These are phyloP conservation scores for Crithidia bombi DNA, from an alignment of 208 protist genomes.

Conservation along the genomic window DNA sequence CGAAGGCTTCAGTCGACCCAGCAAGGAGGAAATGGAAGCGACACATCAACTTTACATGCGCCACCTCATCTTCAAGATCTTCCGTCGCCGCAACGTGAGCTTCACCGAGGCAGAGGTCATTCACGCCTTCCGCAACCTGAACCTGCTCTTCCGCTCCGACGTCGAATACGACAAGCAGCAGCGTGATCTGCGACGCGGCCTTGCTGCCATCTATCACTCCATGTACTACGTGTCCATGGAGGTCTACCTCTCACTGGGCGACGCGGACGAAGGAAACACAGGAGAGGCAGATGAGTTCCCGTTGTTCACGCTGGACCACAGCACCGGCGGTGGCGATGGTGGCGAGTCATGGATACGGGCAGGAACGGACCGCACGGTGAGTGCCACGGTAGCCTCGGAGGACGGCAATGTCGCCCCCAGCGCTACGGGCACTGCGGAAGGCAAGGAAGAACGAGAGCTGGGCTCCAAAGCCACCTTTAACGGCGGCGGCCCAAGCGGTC, in stretches of 20 bases:
- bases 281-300: constrained; percentile 19
- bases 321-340: not conserved
- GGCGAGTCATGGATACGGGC: not conserved
- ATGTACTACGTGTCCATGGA: constrained; percentile 68
- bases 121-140: constrained; percentile 40
- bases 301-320: constrained; percentile 17
- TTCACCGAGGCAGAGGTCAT: constrained; percentile 44
- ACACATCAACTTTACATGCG: constrained; percentile 64
- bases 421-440: constrained; percentile 8
- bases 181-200: constrained; percentile 32
- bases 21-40: constrained; percentile 56
- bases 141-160: constrained; percentile 50
- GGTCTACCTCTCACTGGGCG: constrained; percentile 58
- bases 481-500: too few species aligned
- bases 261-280: constrained; percentile 34
- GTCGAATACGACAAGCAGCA: constrained; percentile 53
- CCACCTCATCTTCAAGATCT: constrained; percentile 67
- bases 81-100: constrained; percentile 54
- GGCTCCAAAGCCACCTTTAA: not conserved
- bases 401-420: constrained; percentile 5
- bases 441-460: not conserved
- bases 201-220: constrained; percentile 46
- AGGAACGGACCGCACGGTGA: not conserved
- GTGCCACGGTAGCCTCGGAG: not conserved
- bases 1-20: constrained; percentile 41